These are phyloP conservation scores for Juglanconis sp. DNA, from an alignment of 2,329 filamentous ascomycete genomes.

Conservation along the genomic window DNA sequence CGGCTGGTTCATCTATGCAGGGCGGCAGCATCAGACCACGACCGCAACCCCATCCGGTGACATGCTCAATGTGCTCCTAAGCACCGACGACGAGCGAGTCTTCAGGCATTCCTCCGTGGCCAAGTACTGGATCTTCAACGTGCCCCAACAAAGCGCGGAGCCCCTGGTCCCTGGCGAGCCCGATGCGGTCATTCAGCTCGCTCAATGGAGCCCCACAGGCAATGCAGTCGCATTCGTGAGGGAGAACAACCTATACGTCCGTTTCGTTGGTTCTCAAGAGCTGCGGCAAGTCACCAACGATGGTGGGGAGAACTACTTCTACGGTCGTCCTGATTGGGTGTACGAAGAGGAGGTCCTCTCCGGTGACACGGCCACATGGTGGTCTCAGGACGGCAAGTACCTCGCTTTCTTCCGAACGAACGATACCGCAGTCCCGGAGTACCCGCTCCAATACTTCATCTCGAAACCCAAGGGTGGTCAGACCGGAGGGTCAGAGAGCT, in stretches of 20 bases:
- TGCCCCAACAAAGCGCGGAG: conserved; percentile 72
- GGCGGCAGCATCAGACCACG: conserved; percentile 51
- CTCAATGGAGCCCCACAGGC: conserved; percentile 83
- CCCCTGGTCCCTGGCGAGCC: conserved; percentile 70
- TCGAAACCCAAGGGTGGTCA: conserved; percentile 74
- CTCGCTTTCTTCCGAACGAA: conserved; percentile 91
- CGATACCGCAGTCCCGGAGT: conserved; percentile 87
- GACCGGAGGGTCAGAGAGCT: conserved; percentile 75
- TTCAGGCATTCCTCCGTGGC: conserved; percentile 90
- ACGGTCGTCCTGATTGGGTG: conserved; percentile 96
- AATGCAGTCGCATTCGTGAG: conserved; percentile 86
- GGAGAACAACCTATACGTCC: conserved; percentile 85
- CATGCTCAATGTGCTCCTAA: conserved; percentile 81
- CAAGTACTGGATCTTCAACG: conserved; percentile 88
- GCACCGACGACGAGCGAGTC: conserved; percentile 68
- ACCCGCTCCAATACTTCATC: conserved; percentile 89
- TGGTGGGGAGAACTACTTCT: conserved; percentile 85
- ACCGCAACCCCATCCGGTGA: conserved; percentile 75
- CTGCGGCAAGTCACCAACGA: conserved; percentile 78
- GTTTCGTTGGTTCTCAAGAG: conserved; percentile 55
- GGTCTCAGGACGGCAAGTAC: conserved; percentile 85
- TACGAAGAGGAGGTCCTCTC: conserved; percentile 83
- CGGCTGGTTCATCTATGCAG: conserved; percentile 57
- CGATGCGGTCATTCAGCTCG: conserved; percentile 71
- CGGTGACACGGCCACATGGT: conserved; percentile 86